Evolutionary conservation across 371 early-diverging fungal species (phyloP), one percentile per base, ranked within the genome.

Genomic region (Nematocida displodere): DNA sequence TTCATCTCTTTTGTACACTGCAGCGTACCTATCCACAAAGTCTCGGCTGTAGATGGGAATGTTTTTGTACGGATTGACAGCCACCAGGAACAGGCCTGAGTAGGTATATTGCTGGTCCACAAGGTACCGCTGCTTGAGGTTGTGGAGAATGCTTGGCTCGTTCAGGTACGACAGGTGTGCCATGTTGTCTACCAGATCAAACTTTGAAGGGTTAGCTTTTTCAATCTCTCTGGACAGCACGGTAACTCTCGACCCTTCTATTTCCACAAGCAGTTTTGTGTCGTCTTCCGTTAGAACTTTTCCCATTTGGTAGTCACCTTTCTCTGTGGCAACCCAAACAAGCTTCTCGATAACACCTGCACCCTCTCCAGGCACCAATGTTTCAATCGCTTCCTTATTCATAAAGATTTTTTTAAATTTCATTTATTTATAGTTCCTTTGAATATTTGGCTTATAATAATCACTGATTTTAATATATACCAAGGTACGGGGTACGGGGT

Each of bases 151-250:
- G 1, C 94, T 91, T 1, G 99, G 93, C 79, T 97, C 97, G 82
- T 99, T 95, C 53, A 99, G 85, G 84, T 95, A 88, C 0, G 91
- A 89, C 78, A 99, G 82, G 55, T 92, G 92, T 26, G 95, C 95
- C 93, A 99, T 92, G 85, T 98, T 97, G 50, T 95, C 95, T 47
- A 89, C 91, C 71, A 88, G 87, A 82, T 97, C 97, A 82, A 96
- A 97, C 85, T 97, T 96, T 44, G 93, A 92, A 37, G 99, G 97
- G 77, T 99, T 99, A 89, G 94, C 93, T 83, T 93, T 91, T 63
- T 91, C 89, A 1, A 91, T 88, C 50, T 89, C 88, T 66, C 88
- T 89, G 65, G 87, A 82, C 76, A 87, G 85, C 42, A 90, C 88
- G 2, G 3, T 34, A 8, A 49, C 28, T n/a, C 26, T 47, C 29